These are phyloP conservation scores for Barnettozyma populi DNA, from an alignment of 805 yeast species.

Conservation along the genomic window DNA sequence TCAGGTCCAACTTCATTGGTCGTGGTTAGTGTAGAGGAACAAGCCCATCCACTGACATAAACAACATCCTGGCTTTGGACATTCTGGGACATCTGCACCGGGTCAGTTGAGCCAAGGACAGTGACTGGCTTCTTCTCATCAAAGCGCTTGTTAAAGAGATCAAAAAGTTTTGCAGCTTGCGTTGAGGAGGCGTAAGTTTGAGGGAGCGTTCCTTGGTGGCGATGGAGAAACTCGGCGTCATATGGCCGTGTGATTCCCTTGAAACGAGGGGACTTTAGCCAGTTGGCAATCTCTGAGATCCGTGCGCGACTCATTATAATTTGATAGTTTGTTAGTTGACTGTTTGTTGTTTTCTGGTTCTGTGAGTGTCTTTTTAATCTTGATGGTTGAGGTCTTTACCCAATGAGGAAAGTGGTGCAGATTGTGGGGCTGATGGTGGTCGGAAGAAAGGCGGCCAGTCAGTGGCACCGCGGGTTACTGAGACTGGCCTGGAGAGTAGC, in stretches of 20 bases:
- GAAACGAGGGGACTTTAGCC: constrained; percentile 48
- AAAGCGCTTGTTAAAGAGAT: constrained; percentile 36
- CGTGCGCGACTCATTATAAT: background rate
- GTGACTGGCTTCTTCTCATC: constrained; percentile 42
- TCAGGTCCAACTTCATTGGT: constrained; percentile 63
- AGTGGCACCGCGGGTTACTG: background rate
- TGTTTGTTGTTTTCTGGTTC: background rate
- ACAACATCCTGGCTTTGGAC: constrained; percentile 46
- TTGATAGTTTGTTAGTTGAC: background rate
- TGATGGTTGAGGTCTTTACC: background rate
- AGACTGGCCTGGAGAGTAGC: background rate
- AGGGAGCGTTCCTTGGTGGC: constrained; percentile 43
- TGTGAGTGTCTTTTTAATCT: background rate
- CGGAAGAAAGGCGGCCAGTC: background rate
- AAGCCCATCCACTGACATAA: constrained; percentile 61
- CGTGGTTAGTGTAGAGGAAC: constrained; percentile 48
- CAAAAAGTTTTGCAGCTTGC: constrained; percentile 49
- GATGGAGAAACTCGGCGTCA: constrained; percentile 45
- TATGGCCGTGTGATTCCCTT: constrained; percentile 46
- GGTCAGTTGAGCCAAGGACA: constrained; percentile 58
- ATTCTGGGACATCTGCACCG: constrained; percentile 55
- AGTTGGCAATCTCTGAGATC: constrained; percentile 15
- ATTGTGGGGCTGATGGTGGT: background rate
- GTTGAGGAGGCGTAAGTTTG: constrained; percentile 39
- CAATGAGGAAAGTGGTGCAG: background rate